Base-by-base conservation (phyloP, 768 basidiomycete species). In the Cystobasidium tubakii region DNA sequence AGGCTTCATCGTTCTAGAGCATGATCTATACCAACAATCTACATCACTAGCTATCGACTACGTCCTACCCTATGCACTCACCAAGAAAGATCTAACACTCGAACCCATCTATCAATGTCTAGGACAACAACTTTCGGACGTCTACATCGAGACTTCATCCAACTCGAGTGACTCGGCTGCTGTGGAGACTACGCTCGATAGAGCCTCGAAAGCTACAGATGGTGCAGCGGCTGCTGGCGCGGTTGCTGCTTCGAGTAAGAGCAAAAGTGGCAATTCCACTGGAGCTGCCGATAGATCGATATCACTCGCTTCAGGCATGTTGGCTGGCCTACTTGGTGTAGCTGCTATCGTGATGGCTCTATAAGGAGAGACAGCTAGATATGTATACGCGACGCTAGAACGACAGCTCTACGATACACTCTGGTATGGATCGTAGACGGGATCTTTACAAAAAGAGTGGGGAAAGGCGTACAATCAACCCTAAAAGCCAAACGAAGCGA, bases 1-100 rank as follows among this genome's bases (percentile, higher is more conserved):
- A n/a, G 92, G 92, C 13, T 95, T 95, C 84, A 91, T 95, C 78
- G 89, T 91, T 63, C 85, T 95, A 42, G 90, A 90, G 81, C 83
- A 82, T 74, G 79, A 76, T 33, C 66, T 75, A 60, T 92, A 90
- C 84, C 87, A 88, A 81, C 88, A 92, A 80, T 84, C 87, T 0
- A 91, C 92, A 54, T 89, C 92, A 74, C 84, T 93, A 25, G 91
- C 91, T 1, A 89, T 88, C 44, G 90, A 89, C 43, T 92, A 92
- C 83, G 87, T 92, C 78, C 85, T 92, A 19, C 91, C 91, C 1
- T 87, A 88, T 78, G 91, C 90, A 6, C 82, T 91, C 74, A 87
- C 88, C 1, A 77, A 78, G 43, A 90, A 89, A 17, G 75, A 84
- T 21, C 88, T 91, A 83, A 86, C 83, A 57, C 88, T 94, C 74